Evolutionary conservation across 2,329 filamentous ascomycete species (phyloP).

Genomic region (Talaromyces sp.): DNA sequence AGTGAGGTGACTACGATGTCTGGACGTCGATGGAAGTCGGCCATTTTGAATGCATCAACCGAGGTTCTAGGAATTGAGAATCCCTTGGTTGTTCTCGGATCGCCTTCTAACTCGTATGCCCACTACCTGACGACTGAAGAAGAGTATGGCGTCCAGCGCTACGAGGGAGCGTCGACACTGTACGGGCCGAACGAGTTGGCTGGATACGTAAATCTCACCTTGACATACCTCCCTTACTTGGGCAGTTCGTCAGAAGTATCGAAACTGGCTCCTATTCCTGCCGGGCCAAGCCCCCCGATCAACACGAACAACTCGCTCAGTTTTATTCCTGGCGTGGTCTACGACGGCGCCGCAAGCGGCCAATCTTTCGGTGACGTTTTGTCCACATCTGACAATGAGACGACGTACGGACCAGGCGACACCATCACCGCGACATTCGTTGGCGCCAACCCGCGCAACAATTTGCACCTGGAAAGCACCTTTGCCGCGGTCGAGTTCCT

Average conservation of each 20-base stretch:
- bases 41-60: constrained; percentile 54
- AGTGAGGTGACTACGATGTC: constrained; percentile 92
- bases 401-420: constrained; percentile 56
- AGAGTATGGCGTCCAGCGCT: constrained; percentile 79
- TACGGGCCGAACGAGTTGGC: constrained; percentile 77
- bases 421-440: constrained; percentile 66
- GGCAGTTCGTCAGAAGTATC: constrained; percentile 37
- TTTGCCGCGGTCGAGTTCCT: constrained; percentile 71
- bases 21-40: constrained; percentile 76
- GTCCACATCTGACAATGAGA: constrained; percentile 45
- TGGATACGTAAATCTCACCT: constrained; percentile 81
- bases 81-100: constrained; percentile 77
- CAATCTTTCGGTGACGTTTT: constrained; percentile 66
- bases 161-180: constrained; percentile 91
- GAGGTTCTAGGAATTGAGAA: constrained; percentile 46
- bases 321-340: constrained; percentile 75
- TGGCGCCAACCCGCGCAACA: constrained; percentile 85
- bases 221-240: constrained; percentile 66
- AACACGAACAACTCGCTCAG: constrained; percentile 69
- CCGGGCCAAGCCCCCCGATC: constrained; percentile 66
- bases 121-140: constrained; percentile 76
- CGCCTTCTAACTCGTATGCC: constrained; percentile 85
- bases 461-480: constrained; percentile 71
- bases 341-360: constrained; percentile 62
- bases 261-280: constrained; percentile 39